Evolutionary conservation across 2,329 filamentous ascomycete genomes (phyloP).

Genomic region (Sporothrix globosa): DNA sequence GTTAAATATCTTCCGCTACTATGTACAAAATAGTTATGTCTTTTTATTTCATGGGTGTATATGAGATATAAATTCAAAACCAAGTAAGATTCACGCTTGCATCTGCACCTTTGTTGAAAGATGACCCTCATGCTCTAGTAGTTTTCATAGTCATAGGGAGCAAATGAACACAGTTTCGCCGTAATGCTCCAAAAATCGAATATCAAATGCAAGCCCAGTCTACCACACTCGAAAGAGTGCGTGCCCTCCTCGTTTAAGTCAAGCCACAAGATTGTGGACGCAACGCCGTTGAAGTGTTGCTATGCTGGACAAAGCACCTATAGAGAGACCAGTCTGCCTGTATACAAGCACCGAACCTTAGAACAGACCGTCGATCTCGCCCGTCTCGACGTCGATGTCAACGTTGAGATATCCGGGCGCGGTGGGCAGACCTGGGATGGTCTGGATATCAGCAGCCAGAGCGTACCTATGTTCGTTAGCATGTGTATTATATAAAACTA

Average conservation of each 20-base stretch:
- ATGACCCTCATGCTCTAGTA: constrained; percentile 23
- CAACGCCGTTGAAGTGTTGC: constrained; percentile 37
- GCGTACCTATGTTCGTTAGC: constrained; percentile 63
- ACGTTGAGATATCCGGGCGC: constrained; percentile 95
- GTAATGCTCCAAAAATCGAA: constrained; percentile 27
- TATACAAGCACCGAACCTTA: constrained; percentile 50
- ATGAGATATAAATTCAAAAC: neutral
- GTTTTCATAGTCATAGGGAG: neutral
- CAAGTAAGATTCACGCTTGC: neutral
- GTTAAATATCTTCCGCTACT: too few relatives aligned
- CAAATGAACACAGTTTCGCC: constrained; percentile 28
- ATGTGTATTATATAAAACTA: neutral
- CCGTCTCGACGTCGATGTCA: constrained; percentile 79
- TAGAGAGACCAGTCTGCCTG: neutral
- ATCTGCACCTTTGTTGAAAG: constrained; percentile 37
- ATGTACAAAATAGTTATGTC: too few relatives aligned
- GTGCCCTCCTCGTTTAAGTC: neutral
- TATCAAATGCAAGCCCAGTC: constrained; percentile 24
- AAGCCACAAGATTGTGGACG: neutral
- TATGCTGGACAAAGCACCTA: neutral
- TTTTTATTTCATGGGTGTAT: neutral
- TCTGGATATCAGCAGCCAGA: constrained; percentile 95
- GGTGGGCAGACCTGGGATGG: constrained; percentile 92
- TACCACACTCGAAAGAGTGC: neutral
- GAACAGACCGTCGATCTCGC: constrained; percentile 86